Evolutionary conservation across 2,329 filamentous ascomycete species (phyloP), one percentile per base, ranked within the genome.

Genomic region (Fusarium guadeloupense): DNA sequence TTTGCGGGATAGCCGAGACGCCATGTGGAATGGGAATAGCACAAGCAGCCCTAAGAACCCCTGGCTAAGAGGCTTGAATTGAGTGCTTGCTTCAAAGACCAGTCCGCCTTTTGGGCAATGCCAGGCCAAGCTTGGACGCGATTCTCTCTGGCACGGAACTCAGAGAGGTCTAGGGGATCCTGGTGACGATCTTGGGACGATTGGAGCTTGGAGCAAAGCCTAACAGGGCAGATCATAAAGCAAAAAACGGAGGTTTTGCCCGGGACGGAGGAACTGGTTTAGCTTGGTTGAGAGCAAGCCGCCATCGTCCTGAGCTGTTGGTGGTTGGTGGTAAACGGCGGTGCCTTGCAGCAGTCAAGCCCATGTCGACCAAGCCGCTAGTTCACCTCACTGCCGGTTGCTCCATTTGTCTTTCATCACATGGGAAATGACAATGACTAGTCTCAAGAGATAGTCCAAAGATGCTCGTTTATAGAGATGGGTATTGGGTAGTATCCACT

Each of bases 271-370:
- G 8, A 33, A 23, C 44, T 31, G 23, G 25, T 14, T 42, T 13
- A 17, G 8, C 5, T 9, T 10, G 8, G 13, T 9, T 26, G 25
- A n/a, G 25, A 16, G 23, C 28, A 43, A 58, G 53, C 34, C 19
- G 17, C 28, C 19, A 23, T 20, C 26, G 13, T 5, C 7, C 25
- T 31, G 16, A 9, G 31, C 6, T 20, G 38, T 41, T 41, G 17
- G 38, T 38, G 31, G 47, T 34, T 43, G 41, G 37, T 19, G 17
- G 31, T 44, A 40, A 61, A 54, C 59, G 43, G 48, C 23, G 42
- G 60, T 64, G 51, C 60, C 60, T 64, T 64, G 60, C 60, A 64
- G 58, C 39, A 62, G 45, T 33, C 41, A 57, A 62, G 19, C 37
- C 39, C 47, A 33, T 56, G 56, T 40, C 50, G 34, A 45, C 35